Conservation (phyloP, 345 rosid genomes). For the Conringia planisiliqua region DNA sequence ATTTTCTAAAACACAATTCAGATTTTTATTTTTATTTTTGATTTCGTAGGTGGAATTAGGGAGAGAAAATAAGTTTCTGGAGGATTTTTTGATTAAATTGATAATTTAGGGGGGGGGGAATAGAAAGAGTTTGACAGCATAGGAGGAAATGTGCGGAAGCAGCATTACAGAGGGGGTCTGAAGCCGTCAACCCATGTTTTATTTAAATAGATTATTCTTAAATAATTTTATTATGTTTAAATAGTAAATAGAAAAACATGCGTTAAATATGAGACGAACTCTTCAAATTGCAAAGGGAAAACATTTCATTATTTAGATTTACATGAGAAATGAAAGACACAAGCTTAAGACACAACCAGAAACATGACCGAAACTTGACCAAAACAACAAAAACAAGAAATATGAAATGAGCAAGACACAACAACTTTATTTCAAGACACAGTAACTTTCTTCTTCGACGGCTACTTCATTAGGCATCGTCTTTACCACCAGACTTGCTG, state of each 20-base stretch:
- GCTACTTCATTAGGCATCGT: conserved; percentile 1
- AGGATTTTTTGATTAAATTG: too few relatives aligned
- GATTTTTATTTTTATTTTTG: too few relatives aligned
- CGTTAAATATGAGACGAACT: background rate
- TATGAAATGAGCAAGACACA: background rate
- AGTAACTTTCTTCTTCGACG: background rate
- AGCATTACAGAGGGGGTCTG: too few relatives aligned
- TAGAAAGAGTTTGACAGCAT: too few relatives aligned
- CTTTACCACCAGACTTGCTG: background rate
- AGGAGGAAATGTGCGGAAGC: background rate
- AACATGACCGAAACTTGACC: background rate
- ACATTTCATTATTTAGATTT: background rate
- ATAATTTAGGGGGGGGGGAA: too few relatives aligned
- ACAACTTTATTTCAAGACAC: background rate
- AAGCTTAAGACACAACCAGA: background rate
- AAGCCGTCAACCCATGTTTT: too few relatives aligned
- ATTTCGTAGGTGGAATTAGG: too few relatives aligned
- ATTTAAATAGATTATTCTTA: background rate
- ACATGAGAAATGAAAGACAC: conserved; percentile 1
- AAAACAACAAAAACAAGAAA: background rate
- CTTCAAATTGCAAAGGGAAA: background rate
- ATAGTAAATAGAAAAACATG: background rate
- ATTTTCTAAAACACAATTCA: too few relatives aligned
- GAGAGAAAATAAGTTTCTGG: too few relatives aligned
- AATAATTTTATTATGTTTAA: background rate